phyloP scores from a whole-genome alignment of 331 rosid species.

The Telfairia occidentalis region DNA sequence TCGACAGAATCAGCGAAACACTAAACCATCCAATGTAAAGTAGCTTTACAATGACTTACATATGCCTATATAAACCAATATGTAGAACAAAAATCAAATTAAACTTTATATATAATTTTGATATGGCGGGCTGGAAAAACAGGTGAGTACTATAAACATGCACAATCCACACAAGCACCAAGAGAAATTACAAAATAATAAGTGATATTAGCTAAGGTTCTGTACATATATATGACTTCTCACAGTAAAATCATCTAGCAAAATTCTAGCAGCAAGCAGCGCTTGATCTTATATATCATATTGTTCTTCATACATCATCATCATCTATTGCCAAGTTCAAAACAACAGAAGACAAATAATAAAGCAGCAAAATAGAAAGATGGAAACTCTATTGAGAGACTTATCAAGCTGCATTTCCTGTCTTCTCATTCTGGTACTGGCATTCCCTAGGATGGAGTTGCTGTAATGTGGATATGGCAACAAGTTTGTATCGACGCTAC shows the following conservation, averaged over 20 bases:
- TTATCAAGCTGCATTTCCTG: constrained; percentile 74
- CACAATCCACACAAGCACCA: background rate
- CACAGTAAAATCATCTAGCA: background rate
- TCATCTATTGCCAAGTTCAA: constrained; percentile 27
- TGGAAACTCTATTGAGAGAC: constrained; percentile 63
- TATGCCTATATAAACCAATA: no score
- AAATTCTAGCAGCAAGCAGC: background rate
- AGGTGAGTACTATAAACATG: background rate
- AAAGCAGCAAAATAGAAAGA: constrained; percentile 65
- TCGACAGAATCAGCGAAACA: no score
- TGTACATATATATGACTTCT: background rate
- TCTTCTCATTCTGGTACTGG: constrained; percentile 65
- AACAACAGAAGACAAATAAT: constrained; percentile 76
- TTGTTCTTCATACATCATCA: constrained; percentile 4
- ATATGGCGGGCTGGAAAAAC: background rate
- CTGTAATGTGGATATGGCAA: constrained; percentile 31
- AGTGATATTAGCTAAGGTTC: background rate
- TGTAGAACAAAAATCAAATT: no score
- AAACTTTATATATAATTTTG: background rate
- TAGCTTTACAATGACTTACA: no score
- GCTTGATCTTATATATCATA: background rate
- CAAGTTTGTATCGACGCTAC: constrained; percentile 35
- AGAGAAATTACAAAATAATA: background rate
- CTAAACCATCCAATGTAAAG: no score
- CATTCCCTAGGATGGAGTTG: constrained; percentile 23